Evolutionary conservation across 805 yeast genomes (phyloP).

Genomic region (Monosporozyma servazzii): DNA sequence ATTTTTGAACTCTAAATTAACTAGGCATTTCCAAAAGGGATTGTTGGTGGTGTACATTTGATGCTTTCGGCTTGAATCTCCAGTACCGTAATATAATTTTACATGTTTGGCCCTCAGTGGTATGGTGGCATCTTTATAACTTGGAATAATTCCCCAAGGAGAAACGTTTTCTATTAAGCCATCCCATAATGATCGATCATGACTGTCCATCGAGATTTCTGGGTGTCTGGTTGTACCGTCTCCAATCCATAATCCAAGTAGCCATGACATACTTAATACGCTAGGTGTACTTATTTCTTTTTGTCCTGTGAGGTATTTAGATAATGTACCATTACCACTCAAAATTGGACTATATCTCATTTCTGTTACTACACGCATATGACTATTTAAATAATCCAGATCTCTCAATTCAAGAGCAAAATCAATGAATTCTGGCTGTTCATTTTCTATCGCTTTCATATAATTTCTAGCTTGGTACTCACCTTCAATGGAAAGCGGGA

Average conservation of each 20-base stretch:
- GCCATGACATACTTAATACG: slow-evolving; percentile 29
- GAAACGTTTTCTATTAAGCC: slow-evolving; percentile 20
- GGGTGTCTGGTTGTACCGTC: slow-evolving; percentile 26
- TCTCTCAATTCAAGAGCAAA: slow-evolving; percentile 37
- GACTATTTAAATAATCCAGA: slow-evolving; percentile 20
- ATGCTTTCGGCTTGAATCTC: slow-evolving; percentile 7
- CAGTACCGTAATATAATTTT: slow-evolving; percentile 15
- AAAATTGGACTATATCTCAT: slow-evolving; percentile 33
- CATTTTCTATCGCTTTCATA: slow-evolving; percentile 20
- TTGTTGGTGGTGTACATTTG: slow-evolving; percentile 19
- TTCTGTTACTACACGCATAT: slow-evolving; percentile 27
- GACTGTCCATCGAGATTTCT: slow-evolving; percentile 26
- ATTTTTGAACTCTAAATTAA: slow-evolving; percentile 18
- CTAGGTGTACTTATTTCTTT: slow-evolving; percentile 18
- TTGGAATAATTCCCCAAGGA: slow-evolving; percentile 21
- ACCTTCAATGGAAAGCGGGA: slow-evolving; percentile 19
- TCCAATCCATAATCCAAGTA: slow-evolving; percentile 37
- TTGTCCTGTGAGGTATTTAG: slow-evolving; percentile 23
- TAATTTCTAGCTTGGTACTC: slow-evolving; percentile 18
- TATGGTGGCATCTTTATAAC: slow-evolving; percentile 13
- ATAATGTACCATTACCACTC: slow-evolving; percentile 29
- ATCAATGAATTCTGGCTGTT: slow-evolving; percentile 25
- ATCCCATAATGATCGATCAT: slow-evolving; percentile 20
- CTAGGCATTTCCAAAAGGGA: slow-evolving; percentile 27
- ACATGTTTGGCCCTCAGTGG: slow-evolving; percentile 22